These are phyloP conservation scores for Stemphylium beticola DNA, from an alignment of 2,329 filamentous ascomycete genomes.

Conservation along the genomic window DNA sequence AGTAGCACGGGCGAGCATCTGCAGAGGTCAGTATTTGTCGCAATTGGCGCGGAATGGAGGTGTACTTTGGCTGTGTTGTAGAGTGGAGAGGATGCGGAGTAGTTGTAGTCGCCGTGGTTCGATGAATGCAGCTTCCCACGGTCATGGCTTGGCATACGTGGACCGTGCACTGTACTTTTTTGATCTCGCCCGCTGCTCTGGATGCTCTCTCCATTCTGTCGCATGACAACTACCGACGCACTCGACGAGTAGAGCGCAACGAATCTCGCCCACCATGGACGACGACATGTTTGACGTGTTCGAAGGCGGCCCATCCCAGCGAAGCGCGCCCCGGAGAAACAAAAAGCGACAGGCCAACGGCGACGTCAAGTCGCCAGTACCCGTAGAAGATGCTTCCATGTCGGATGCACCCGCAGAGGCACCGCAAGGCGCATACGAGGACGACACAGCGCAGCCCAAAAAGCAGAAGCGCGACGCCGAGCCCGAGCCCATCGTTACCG, in stretches of 20 bases:
- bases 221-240: not conserved
- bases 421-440: constrained; percentile 37
- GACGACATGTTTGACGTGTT: constrained; percentile 56
- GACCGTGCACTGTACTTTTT: constrained; percentile 10
- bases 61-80: constrained; percentile 40
- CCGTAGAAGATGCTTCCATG: constrained; percentile 53
- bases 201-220: not conserved
- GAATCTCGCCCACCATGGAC: constrained; percentile 42
- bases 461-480: constrained; percentile 69
- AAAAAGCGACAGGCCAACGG: constrained; percentile 90
- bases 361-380: constrained; percentile 64
- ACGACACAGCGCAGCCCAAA: constrained; percentile 57
- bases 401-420: constrained; percentile 47
- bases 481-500: constrained; percentile 82
- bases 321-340: constrained; percentile 57
- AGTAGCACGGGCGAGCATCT: constrained; percentile 80
- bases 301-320: constrained; percentile 43
- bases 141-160: constrained; percentile 5
- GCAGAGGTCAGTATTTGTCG: constrained; percentile 42
- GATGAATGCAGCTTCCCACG: constrained; percentile 6
- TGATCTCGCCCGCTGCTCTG: not conserved
- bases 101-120: constrained; percentile 19
- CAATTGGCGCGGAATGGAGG: constrained; percentile 32
- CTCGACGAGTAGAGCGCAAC: constrained; percentile 1
- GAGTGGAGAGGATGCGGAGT: constrained; percentile 36